Conservation (phyloP, 2,329 filamentous ascomycete species). For the Fusarium pseudonygamai region DNA sequence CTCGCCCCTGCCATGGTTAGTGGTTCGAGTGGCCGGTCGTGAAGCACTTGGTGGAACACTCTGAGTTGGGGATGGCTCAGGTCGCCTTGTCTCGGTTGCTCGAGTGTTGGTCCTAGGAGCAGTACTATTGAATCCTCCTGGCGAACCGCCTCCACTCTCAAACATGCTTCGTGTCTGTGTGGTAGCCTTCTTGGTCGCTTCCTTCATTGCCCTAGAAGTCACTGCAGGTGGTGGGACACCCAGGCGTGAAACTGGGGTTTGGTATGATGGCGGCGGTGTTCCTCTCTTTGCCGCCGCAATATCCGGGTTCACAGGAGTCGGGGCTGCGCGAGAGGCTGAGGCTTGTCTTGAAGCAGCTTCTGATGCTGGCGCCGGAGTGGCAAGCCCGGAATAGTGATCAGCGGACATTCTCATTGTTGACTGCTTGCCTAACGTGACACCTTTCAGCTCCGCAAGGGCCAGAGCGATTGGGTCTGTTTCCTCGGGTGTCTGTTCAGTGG, state of each 20-base stretch:
- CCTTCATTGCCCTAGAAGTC: constrained; percentile 94
- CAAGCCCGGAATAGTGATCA: constrained; percentile 92
- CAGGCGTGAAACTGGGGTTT: constrained; percentile 73
- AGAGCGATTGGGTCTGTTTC: constrained; percentile 89
- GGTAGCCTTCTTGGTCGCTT: constrained; percentile 88
- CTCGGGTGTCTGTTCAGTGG: constrained; percentile 56
- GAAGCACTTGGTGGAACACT: constrained; percentile 26
- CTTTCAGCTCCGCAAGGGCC: constrained; percentile 92
- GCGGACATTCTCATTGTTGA: constrained; percentile 87
- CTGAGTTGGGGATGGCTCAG: constrained; percentile 25
- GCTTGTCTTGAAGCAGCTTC: constrained; percentile 43
- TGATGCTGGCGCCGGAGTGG: constrained; percentile 75
- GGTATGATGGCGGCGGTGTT: constrained; percentile 87
- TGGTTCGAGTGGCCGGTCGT: constrained; percentile 23
- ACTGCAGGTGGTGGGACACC: constrained; percentile 92
- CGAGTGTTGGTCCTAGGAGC: constrained; percentile 38
- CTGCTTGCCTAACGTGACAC: constrained; percentile 79
- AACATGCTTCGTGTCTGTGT: constrained; percentile 87
- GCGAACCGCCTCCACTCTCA: constrained; percentile 51
- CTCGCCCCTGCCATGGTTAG: constrained; percentile 33
- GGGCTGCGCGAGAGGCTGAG: constrained; percentile 56
- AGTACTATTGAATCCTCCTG: constrained; percentile 42
- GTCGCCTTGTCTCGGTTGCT: constrained; percentile 28
- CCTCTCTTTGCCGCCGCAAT: constrained; percentile 70
- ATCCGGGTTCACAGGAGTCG: constrained; percentile 63